A percentile compares a stretch with the other conserved stretches of the same genome.
phyloP scores from a whole-genome alignment of 306 rosid species.

The Gleditsia sinensis region DNA sequence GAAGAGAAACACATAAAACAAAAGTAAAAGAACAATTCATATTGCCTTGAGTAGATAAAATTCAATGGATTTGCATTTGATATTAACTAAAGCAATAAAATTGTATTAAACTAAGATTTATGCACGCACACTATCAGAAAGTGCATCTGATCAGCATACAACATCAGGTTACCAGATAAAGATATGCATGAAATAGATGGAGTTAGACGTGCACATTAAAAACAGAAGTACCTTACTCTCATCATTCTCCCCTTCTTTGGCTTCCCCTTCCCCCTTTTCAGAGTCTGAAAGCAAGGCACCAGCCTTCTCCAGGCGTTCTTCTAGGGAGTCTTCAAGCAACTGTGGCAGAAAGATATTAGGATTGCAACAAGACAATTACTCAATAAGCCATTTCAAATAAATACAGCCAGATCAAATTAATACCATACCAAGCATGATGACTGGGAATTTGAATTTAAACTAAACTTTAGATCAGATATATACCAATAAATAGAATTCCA shows the following conservation, averaged over 20 bases:
- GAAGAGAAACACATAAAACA: conserved; percentile 30
- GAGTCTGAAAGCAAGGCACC: conserved; percentile 78
- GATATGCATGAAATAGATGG: not conserved
- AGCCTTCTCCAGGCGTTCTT: conserved; percentile 84
- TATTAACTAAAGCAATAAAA: conserved; percentile 1
- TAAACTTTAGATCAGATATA: conserved; percentile 2
- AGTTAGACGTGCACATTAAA: not conserved
- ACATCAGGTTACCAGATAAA: not conserved
- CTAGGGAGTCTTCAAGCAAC: conserved; percentile 94
- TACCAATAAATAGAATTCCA: not conserved
- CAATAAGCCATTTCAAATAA: conserved; percentile 3
- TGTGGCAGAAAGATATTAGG: conserved; percentile 32
- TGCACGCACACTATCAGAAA: not conserved
- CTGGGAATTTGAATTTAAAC: not conserved
- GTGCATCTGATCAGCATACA: conserved; percentile 10
- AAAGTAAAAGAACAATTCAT: conserved; percentile 1
- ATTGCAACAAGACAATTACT: conserved; percentile 24
- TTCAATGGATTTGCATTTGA: not conserved
- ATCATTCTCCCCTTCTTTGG: conserved; percentile 79
- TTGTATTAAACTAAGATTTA: not conserved
- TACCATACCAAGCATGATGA: not conserved
- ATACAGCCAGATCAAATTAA: conserved; percentile 17
- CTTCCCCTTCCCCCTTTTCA: conserved; percentile 87
- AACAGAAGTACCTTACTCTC: conserved; percentile 71
- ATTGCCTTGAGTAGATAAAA: not conserved